Evolutionary conservation across 192 early-diverging fungal species (phyloP).

Genomic region (Coemansia sp.): DNA sequence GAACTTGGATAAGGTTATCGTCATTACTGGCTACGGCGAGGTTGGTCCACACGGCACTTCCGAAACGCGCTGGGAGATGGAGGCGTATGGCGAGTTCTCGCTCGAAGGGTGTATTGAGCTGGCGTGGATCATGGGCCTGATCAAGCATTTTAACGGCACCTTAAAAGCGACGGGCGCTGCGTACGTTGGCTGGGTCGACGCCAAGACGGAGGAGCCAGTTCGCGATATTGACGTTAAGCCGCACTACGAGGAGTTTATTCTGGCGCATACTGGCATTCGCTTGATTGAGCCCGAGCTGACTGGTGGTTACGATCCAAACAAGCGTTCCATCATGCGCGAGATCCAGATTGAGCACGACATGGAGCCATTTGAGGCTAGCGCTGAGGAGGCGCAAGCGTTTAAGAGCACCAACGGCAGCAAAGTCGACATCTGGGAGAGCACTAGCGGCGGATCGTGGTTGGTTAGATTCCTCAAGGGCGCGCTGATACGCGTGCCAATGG

Average conservation of each 20-base stretch:
- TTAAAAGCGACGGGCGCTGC: constrained; percentile 4
- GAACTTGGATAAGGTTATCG: constrained; percentile 87
- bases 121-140: constrained; percentile 96
- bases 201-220: constrained; percentile 77
- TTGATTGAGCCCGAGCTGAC: constrained; percentile 81
- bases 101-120: constrained; percentile 83
- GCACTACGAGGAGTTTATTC: constrained; percentile 85
- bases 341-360: constrained; percentile 84
- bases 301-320: constrained; percentile 81
- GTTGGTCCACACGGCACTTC: constrained; percentile 88
- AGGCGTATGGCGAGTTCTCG: constrained; percentile 66
- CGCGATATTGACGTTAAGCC: constrained; percentile 83
- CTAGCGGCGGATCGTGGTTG: constrained; percentile 68
- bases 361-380: constrained; percentile 80
- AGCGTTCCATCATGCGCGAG: constrained; percentile 84
- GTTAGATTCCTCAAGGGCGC: constrained; percentile 87
- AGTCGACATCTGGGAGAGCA: constrained; percentile 60
- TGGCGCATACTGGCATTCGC: constrained; percentile 64
- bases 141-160: constrained; percentile 76
- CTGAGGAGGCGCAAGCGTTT: constrained; percentile 88
- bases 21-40: constrained; percentile 90
- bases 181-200: constrained; percentile 83
- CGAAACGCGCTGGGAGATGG: constrained; percentile 96
- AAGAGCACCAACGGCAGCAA: constrained; percentile 78
- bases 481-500: constrained; percentile 85